phyloP scores from a whole-genome alignment of 768 basidiomycete genomes.

The Trametes cinnabarina region DNA sequence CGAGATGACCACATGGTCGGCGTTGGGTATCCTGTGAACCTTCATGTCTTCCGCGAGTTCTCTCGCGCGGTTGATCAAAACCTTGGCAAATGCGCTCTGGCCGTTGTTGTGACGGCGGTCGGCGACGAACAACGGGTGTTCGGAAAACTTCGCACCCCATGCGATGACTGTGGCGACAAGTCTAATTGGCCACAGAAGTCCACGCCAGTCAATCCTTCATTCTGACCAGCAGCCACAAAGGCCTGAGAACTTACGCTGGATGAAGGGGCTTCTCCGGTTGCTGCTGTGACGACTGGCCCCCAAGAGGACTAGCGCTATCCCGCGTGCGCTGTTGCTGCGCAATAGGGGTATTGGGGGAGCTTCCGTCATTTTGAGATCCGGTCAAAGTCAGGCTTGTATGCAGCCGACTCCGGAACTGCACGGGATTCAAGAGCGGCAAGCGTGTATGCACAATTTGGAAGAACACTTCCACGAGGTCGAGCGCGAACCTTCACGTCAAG shows the following conservation, averaged over 20 bases:
- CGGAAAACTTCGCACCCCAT: conserved; percentile 93
- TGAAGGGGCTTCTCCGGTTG: conserved; percentile 24
- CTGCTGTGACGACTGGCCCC: conserved; percentile 15
- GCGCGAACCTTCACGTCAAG: conserved; percentile 65
- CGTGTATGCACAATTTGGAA: conserved; percentile 92
- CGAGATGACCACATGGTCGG: conserved; percentile 80
- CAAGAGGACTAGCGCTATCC: conserved; percentile 14
- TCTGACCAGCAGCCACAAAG: neutral
- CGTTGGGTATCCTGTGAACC: conserved; percentile 74
- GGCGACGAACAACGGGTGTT: conserved; percentile 77
- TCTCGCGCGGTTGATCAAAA: conserved; percentile 75
- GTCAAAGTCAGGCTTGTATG: conserved; percentile 34
- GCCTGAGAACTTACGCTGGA: conserved; percentile 25
- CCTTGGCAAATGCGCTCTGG: conserved; percentile 75
- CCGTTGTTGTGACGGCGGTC: conserved; percentile 66
- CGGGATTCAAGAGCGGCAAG: conserved; percentile 81
- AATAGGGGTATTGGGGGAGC: conserved; percentile 23
- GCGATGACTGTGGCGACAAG: conserved; percentile 85
- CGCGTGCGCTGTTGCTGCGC: conserved; percentile 16
- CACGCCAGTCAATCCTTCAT: neutral
- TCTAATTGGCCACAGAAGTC: conserved; percentile 31
- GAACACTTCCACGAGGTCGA: conserved; percentile 92
- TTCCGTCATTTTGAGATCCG: conserved; percentile 15
- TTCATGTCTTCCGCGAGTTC: conserved; percentile 86
- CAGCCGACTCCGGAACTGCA: conserved; percentile 73